phyloP scores from a whole-genome alignment of 352 stramenopile species.

The Elongisporangium prolatum region DNA sequence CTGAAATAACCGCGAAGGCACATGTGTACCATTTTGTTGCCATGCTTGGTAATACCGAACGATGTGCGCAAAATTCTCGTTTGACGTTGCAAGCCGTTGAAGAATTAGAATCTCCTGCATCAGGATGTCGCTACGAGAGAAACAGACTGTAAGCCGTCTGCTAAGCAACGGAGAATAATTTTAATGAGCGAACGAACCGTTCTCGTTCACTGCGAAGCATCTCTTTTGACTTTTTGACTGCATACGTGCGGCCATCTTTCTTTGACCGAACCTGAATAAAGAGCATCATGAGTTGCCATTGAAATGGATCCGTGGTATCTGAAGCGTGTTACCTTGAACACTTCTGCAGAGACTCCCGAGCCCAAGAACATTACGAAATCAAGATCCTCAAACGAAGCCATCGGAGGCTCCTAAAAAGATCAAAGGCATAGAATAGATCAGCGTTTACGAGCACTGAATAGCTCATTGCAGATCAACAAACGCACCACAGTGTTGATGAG shows the following conservation, averaged over 20 bases:
- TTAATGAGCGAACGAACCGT: constrained; percentile 25
- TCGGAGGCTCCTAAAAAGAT: not conserved
- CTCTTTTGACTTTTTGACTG: constrained; percentile 81
- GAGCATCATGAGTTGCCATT: constrained; percentile 7
- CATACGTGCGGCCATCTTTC: constrained; percentile 33
- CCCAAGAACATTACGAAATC: constrained; percentile 60
- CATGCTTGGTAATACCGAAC: constrained; percentile 94
- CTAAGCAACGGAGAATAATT: not conserved
- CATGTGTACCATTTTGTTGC: constrained; percentile 89
- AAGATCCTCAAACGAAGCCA: constrained; percentile 42
- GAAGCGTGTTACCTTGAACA: constrained; percentile 73
- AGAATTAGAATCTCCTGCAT: constrained; percentile 62
- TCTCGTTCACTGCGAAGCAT: constrained; percentile 72
- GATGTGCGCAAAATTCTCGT: constrained; percentile 75
- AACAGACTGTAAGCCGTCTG: not conserved
- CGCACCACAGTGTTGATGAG: too few species aligned
- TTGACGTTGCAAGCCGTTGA: constrained; percentile 28
- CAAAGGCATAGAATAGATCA: too few species aligned
- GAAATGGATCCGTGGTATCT: too few species aligned
- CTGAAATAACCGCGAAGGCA: not conserved
- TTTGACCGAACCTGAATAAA: constrained; percentile 30
- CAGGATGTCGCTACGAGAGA: constrained; percentile 38
- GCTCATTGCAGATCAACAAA: too few species aligned
- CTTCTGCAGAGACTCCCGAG: constrained; percentile 62
- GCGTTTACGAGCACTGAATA: too few species aligned